These are phyloP conservation scores for Penicillium rolfsii DNA, from an alignment of 2,329 filamentous ascomycete species.

Conservation along the genomic window DNA sequence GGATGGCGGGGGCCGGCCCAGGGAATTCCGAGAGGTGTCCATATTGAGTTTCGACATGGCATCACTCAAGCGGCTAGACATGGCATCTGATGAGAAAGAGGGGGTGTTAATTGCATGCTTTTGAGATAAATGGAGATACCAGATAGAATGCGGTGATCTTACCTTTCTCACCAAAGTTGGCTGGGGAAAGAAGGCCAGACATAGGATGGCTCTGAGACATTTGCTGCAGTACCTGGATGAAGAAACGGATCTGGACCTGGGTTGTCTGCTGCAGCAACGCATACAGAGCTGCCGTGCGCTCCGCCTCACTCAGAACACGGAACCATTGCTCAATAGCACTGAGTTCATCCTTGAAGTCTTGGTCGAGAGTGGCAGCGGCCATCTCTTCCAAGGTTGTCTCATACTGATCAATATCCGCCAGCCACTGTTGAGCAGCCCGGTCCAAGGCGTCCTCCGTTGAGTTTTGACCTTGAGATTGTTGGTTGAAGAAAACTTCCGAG, in stretches of 20 bases:
- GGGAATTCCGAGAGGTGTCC: constrained; percentile 82
- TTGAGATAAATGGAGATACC: background rate
- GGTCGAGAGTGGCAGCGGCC: constrained; percentile 96
- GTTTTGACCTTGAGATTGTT: constrained; percentile 68
- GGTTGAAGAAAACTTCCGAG: constrained; percentile 89
- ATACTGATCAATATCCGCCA: constrained; percentile 97
- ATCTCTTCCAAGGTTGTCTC: constrained; percentile 99
- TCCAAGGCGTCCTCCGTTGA: constrained; percentile 84
- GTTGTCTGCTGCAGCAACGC: constrained; percentile 97
- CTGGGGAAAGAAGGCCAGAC: constrained; percentile 90
- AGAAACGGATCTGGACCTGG: constrained; percentile 98
- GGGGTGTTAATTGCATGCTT: constrained; percentile 17
- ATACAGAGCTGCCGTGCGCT: constrained; percentile 92
- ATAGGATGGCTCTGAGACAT: constrained; percentile 99
- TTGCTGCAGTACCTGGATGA: constrained; percentile 97
- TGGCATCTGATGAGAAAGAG: constrained; percentile 68
- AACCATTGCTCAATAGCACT: constrained; percentile 99
- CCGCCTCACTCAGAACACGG: constrained; percentile 92
- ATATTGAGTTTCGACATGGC: constrained; percentile 95
- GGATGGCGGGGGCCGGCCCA: constrained; percentile 77
- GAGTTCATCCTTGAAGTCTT: constrained; percentile 99
- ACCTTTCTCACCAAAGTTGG: constrained; percentile 94
- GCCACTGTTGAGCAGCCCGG: constrained; percentile 96
- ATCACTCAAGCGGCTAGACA: constrained; percentile 94
- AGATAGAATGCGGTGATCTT: constrained; percentile 32